Evolutionary conservation across 2,329 filamentous ascomycete genomes (phyloP), one percentile per base, ranked within the genome.

Genomic region (Fusarium sp.): DNA sequence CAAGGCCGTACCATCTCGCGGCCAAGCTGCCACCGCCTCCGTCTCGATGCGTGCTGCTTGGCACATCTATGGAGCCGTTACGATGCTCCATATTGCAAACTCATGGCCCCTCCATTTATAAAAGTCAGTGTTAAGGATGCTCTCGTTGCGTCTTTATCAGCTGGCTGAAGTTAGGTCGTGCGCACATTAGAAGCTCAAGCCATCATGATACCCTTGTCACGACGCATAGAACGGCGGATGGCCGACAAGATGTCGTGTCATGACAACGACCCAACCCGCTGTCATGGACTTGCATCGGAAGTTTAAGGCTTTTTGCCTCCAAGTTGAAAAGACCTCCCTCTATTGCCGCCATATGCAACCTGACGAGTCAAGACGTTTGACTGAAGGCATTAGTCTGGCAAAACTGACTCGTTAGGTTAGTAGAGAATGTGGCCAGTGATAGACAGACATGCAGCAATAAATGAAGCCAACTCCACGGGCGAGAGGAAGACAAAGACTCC

Each of bases 401-500:
- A 53, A 14, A 62, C 63, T 67, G 50, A 54, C 18, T 23, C 25
- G 25, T 13, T n/a, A 13, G 27, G 42, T 25, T 6, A 25, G 20
- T 23, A 44, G 20, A 25, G 11, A 61, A 11, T 14, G 6, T 23
- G 44, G n/a, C 25, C n/a, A 31, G 18, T 16, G n/a, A 31, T 29
- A 53, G 29, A 23, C 13, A n/a, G 60, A 29, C 27, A 20, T 16
- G 23, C 11, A 36, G 31, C 13, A 58, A 40, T n/a, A 20, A 16
- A 46, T 29, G 18, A 20, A 33, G 33, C 33, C 31, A 29, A 29
- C 18, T 31, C 13, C 10, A 18, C 46, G 51, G 60, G 18, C 46
- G 51, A 58, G 60, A 58, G 64, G 67, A 70, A 68, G 38, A 42
- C 38, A 6, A 16, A 16, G 36, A 53, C 14, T 38, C 13, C 4